Evolutionary conservation across 352 stramenopile species (phyloP).

Genomic region (Pythium plurisporium): DNA sequence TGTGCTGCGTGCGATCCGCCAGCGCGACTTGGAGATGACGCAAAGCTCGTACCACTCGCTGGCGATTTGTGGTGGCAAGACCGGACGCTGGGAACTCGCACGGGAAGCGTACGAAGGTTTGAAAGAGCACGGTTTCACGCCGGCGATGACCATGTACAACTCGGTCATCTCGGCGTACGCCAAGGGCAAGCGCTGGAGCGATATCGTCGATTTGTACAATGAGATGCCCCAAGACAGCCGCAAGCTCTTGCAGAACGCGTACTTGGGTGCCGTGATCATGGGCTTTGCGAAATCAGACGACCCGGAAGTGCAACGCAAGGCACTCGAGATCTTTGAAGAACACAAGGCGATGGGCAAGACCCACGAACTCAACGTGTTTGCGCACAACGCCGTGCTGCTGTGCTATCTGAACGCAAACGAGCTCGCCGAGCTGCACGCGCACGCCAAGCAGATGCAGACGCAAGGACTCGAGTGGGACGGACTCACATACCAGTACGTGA

Average conservation of each 20-base stretch:
- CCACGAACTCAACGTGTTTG: slow-evolving; percentile 61
- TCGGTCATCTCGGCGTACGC: slow-evolving; percentile 75
- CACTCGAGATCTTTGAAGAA: slow-evolving; percentile 56
- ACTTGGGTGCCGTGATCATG: slow-evolving; percentile 74
- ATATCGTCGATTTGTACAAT: slow-evolving; percentile 59
- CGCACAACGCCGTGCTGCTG: slow-evolving; percentile 62
- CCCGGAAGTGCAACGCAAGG: slow-evolving; percentile 26
- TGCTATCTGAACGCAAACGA: slow-evolving; percentile 52
- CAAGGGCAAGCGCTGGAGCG: slow-evolving; percentile 68
- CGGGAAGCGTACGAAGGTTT: slow-evolving; percentile 55
- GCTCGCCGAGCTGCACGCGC: slow-evolving; percentile 48
- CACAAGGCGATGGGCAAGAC: slow-evolving; percentile 22
- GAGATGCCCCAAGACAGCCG: slow-evolving; percentile 42
- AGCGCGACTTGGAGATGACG: slow-evolving; percentile 59
- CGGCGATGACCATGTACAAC: slow-evolving; percentile 73
- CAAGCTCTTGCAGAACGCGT: slow-evolving; percentile 37
- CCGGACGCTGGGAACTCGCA: slow-evolving; percentile 62
- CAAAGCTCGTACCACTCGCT: slow-evolving; percentile 79
- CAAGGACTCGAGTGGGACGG: slow-evolving; percentile 59
- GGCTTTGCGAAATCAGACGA: slow-evolving; percentile 54
- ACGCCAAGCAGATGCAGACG: slow-evolving; percentile 60
- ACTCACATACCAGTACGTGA: slow-evolving; percentile 59
- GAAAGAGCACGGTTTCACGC: slow-evolving; percentile 42
- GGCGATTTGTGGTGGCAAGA: slow-evolving; percentile 74
- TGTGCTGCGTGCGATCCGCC: slow-evolving; percentile 58